These are phyloP conservation scores for Verticillium longisporum DNA, from an alignment of 2,329 filamentous ascomycete genomes.

Conservation along the genomic window DNA sequence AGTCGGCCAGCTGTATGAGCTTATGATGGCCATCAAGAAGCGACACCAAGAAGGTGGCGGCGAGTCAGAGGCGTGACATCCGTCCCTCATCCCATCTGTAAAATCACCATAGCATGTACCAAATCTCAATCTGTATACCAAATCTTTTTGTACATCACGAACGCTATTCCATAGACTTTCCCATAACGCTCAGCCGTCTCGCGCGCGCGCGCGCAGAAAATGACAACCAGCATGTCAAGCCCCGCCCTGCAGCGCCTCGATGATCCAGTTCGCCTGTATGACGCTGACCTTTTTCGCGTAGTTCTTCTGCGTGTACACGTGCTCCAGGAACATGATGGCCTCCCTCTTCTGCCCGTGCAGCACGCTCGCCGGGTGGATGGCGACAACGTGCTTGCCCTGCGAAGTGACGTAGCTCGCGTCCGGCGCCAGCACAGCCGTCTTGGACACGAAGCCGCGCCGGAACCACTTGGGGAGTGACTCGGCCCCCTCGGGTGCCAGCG, in stretches of 20 bases:
- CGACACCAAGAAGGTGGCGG: slow-evolving; percentile 16
- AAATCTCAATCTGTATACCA: background rate
- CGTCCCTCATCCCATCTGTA: background rate
- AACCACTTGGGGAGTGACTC: slow-evolving; percentile 54
- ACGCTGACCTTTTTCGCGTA: slow-evolving; percentile 61
- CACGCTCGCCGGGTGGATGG: slow-evolving; percentile 57
- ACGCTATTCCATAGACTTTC: background rate
- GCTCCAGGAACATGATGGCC: slow-evolving; percentile 62
- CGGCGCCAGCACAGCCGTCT: slow-evolving; percentile 53
- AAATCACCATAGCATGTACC: background rate
- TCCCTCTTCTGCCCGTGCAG: slow-evolving; percentile 57
- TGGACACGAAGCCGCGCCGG: slow-evolving; percentile 51
- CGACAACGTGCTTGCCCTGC: slow-evolving; percentile 52
- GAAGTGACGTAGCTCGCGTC: slow-evolving; percentile 56
- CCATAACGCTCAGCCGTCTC: background rate
- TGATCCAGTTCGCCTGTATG: slow-evolving; percentile 54
- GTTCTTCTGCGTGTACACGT: slow-evolving; percentile 60
- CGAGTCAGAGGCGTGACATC: slow-evolving; percentile 17
- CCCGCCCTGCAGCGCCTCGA: slow-evolving; percentile 33
- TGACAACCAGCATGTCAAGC: background rate
- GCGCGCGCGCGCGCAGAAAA: no score
- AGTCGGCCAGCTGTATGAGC: slow-evolving; percentile 84
- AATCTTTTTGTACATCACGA: slow-evolving; percentile 1
- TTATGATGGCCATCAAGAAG: slow-evolving; percentile 74
- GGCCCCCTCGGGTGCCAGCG: slow-evolving; percentile 46